Base-by-base conservation (phyloP, 1,284 basidiomycete genomes). In the Apiotrichum mycotoxinovorans region DNA sequence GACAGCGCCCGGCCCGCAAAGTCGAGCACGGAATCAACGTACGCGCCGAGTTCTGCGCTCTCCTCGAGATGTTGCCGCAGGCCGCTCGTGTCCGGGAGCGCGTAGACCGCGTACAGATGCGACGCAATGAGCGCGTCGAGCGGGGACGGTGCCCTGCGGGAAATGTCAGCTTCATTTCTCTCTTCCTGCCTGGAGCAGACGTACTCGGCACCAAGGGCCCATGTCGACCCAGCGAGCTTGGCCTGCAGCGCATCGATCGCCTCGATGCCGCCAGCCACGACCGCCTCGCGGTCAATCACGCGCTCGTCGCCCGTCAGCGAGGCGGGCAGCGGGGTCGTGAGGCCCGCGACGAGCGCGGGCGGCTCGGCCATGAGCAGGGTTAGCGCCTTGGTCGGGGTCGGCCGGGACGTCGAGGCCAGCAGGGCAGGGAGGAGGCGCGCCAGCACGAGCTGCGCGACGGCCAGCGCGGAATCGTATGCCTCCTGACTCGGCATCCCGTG, bases 101-200 rank as follows among this genome's bases (percentile, higher is more conserved):
- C 49, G 40, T 67, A 69, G 10, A 75, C 58, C 17, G 66, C 61
- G 48, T 72, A 72, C 9, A 75, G 55, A 40, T 78, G 70, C 1
- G 74, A 72, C 3, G 70, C 69, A 17, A 78, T 63, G 12, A 78
- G 60, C 0, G 76, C 75, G 47, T 78, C 76, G 3, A 78, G 64
- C 0, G 75, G 70, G 25, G 74, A 73, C 4, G 74, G 69, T 2
- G 56, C 38, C 20, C 73, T 72, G 57, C 9, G n/a, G n/a, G n/a
- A n/a, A n/a, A 2, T 61, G 60, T 35, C 8, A 18, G 3, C n/a
- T 14, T n/a, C n/a, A n/a, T n/a, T n/a, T n/a, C n/a, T n/a, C n/a
- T n/a, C n/a, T n/a, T n/a, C n/a, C n/a, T n/a, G n/a, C n/a, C n/a
- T n/a, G n/a, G n/a, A 12, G 33, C 30, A 15, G 20, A 67, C 71